phyloP scores from a whole-genome alignment of 306 rosid genomes.

The Spatholobus suberectus region DNA sequence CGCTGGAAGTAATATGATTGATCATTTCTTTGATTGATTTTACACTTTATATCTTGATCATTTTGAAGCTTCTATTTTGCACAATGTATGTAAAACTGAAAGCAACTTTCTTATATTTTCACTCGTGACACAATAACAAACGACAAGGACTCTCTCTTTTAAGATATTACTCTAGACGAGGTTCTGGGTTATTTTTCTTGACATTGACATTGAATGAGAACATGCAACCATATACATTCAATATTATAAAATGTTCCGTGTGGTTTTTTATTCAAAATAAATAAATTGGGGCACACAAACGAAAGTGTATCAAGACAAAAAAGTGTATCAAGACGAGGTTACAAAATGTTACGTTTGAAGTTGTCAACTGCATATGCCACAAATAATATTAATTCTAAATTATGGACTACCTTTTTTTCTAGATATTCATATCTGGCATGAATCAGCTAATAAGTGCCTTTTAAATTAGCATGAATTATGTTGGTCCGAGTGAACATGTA shows the following conservation, averaged over 20 bases:
- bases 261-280: not conserved
- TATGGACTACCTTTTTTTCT: not conserved
- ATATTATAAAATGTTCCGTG: not conserved
- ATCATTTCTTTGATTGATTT: constrained; percentile 5
- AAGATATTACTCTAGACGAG: not conserved
- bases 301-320: too few species aligned
- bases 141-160: not conserved
- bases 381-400: not conserved
- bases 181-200: not conserved
- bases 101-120: not conserved
- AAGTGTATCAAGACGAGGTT: too few species aligned
- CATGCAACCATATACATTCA: not conserved
- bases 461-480: too few species aligned
- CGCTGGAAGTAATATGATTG: constrained; percentile 1
- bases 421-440: not conserved
- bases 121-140: not conserved
- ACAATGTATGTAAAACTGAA: not conserved
- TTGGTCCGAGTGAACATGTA: too few species aligned
- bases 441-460: not conserved
- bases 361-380: too few species aligned
- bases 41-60: not conserved
- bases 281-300: not conserved
- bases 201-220: not conserved
- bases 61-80: constrained; percentile 9
- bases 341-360: too few species aligned